A percentile compares a stretch with the other conserved stretches of the same genome.
Evolutionary conservation across 2,329 filamentous ascomycete genomes (phyloP).

Genomic region (Penicillium sp.): DNA sequence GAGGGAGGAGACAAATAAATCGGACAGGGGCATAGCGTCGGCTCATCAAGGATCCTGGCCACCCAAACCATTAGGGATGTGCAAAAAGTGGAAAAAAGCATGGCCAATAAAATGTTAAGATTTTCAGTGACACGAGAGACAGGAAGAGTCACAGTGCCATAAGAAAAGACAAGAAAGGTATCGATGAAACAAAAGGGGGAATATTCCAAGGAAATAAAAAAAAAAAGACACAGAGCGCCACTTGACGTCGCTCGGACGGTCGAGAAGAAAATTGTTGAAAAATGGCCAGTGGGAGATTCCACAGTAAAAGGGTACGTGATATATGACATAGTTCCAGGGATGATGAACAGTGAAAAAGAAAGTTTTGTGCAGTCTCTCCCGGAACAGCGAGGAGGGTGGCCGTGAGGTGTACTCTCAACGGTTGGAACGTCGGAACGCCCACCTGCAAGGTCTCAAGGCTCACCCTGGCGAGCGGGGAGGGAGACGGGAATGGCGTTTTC

Average conservation of each 20-base stretch:
- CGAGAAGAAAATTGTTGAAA: slow-evolving; percentile 15
- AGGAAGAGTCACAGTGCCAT: slow-evolving; percentile 19
- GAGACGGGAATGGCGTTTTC: slow-evolving; percentile 4
- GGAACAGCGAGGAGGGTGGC: too few relatives aligned
- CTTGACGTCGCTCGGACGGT: slow-evolving; percentile 18
- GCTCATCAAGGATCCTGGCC: slow-evolving; percentile 15
- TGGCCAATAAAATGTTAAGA: slow-evolving; percentile 19
- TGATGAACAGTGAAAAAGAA: slow-evolving; percentile 23
- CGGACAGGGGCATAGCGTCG: slow-evolving; percentile 13
- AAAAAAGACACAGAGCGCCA: slow-evolving; percentile 18
- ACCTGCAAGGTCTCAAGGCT: background rate
- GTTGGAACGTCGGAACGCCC: background rate
- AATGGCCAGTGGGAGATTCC: slow-evolving; percentile 22
- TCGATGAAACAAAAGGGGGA: slow-evolving; percentile 32
- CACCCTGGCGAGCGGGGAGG: background rate
- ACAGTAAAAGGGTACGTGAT: slow-evolving; percentile 25
- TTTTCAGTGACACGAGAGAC: slow-evolving; percentile 10
- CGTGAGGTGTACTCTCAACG: background rate
- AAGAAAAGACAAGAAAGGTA: slow-evolving; percentile 16
- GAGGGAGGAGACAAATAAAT: slow-evolving; percentile 4
- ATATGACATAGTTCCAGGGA: slow-evolving; percentile 25
- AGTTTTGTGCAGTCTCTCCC: slow-evolving; percentile 22
- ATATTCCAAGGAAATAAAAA: slow-evolving; percentile 30
- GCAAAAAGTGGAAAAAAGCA: slow-evolving; percentile 10
- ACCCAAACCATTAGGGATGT: slow-evolving; percentile 21